These are phyloP conservation scores for Cystobasidium sp. DNA, from an alignment of 1,284 basidiomycete genomes.

Conservation along the genomic window DNA sequence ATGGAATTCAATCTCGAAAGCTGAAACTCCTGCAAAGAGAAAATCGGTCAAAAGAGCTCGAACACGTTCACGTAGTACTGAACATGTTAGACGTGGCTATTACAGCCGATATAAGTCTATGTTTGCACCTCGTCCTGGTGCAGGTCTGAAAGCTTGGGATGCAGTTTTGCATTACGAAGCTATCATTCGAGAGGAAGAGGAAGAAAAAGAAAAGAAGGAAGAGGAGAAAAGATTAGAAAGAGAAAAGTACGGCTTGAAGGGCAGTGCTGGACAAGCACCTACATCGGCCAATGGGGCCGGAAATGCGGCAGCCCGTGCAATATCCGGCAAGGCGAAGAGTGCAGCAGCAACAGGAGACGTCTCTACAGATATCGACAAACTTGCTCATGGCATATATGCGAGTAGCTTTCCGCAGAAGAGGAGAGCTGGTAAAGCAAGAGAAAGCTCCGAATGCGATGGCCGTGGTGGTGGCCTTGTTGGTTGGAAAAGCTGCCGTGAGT, in stretches of 20 bases:
- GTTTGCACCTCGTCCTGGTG: slow-evolving; percentile 39
- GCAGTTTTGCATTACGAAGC: slow-evolving; percentile 43
- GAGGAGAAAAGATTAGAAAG: slow-evolving; percentile 38
- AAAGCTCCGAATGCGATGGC: slow-evolving; percentile 40
- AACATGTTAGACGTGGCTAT: neutral
- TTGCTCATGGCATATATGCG: slow-evolving; percentile 20
- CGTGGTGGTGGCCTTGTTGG: slow-evolving; percentile 39
- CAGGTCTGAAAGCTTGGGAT: slow-evolving; percentile 42
- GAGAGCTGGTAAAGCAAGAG: slow-evolving; percentile 40
- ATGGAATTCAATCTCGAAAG: slow-evolving; percentile 29
- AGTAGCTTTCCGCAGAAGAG: slow-evolving; percentile 21
- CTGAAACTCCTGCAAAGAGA: slow-evolving; percentile 14
- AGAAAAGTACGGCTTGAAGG: slow-evolving; percentile 42
- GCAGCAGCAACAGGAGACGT: neutral
- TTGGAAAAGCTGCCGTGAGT: slow-evolving; percentile 43
- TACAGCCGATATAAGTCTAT: slow-evolving; percentile 21
- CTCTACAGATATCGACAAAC: slow-evolving; percentile 27
- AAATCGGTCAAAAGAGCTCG: slow-evolving; percentile 34
- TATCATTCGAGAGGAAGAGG: slow-evolving; percentile 41
- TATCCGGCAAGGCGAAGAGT: neutral
- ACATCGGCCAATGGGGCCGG: neutral
- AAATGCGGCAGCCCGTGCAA: neutral
- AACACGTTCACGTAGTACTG: slow-evolving; percentile 10
- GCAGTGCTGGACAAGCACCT: slow-evolving; percentile 3
- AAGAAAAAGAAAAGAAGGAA: slow-evolving; percentile 43